Evolutionary conservation across 1,139 yeast genomes (phyloP), one percentile per base, ranked within the genome.

Genomic region (Debaryomyces fabryi): DNA sequence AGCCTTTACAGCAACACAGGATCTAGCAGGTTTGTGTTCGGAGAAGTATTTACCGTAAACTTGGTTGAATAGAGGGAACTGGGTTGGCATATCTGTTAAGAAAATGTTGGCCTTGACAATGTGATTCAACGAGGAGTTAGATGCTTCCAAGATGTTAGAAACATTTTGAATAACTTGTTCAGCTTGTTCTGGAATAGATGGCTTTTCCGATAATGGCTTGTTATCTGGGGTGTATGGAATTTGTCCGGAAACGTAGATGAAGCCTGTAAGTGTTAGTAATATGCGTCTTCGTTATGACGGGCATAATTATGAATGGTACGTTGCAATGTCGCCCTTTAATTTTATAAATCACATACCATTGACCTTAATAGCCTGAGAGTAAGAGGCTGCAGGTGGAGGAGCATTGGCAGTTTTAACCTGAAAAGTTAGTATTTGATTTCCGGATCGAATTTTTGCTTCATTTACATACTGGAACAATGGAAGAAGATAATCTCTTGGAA

Each of bases 341-440:
- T 27, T 12, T 10, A 18, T 20, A 23, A 15, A 20, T 54, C 60
- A 75, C 82, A 46, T 72, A 76, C 87, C 91, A 65, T 86, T 86
- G 54, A 84, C 93, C 74, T 88, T 91, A 69, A 91, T 81, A 44
- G 97, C 97, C 69, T 91, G 97, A 39, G 96, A 88, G 72, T 92
- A 92, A 16, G 96, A 83, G 48, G 97, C 97, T 44, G 96, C 97
- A 55, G 97, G 96, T 52, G 96, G 90, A 60, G 98, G 97, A 33
- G 97, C 97, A 58, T 78, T 78, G 53, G 83, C 77, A 49, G 96
- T 86, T 62, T 77, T 76, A 49, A 83, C 81, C 85, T 81, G 49
- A 20, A 21, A 21, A 13, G 72, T 71, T 69, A 70, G 73, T 65
- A 60, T 21, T 6, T 18, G 21, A 20, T 36, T 18, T 36, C 18